Evolutionary conservation across 352 stramenopile genomes (phyloP).

Genomic region (Globisporangium orthogonon): DNA sequence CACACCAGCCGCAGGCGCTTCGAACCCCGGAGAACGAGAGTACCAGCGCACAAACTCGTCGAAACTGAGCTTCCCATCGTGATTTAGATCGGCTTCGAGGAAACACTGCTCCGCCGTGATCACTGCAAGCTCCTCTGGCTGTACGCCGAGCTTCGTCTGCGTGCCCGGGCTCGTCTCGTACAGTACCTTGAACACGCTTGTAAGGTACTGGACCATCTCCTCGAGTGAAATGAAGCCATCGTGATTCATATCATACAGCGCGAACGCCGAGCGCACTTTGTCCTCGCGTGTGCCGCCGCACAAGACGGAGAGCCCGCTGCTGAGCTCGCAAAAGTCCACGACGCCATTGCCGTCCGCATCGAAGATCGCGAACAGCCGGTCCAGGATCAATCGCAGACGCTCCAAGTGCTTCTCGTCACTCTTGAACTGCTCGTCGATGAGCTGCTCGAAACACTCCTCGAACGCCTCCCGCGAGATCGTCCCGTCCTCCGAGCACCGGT

Average conservation of each 20-base stretch:
- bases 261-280: slow-evolving; percentile 83
- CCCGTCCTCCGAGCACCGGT: slow-evolving; percentile 68
- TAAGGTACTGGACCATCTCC: slow-evolving; percentile 86
- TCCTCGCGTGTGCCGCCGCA: slow-evolving; percentile 77
- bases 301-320: slow-evolving; percentile 72
- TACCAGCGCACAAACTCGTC: slow-evolving; percentile 88
- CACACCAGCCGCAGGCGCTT: slow-evolving; percentile 28
- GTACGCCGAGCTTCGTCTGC: slow-evolving; percentile 43
- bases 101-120: slow-evolving; percentile 86
- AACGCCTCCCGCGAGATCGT: slow-evolving; percentile 78
- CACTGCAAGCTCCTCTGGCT: slow-evolving; percentile 61
- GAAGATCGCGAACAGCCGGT: slow-evolving; percentile 79
- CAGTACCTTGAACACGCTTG: slow-evolving; percentile 82
- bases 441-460: slow-evolving; percentile 75
- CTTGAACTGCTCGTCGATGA: slow-evolving; percentile 80
- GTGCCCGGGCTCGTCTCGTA: slow-evolving; percentile 76
- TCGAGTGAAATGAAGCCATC: slow-evolving; percentile 82
- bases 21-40: slow-evolving; percentile 45
- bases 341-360: slow-evolving; percentile 67
- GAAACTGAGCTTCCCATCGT: slow-evolving; percentile 77
- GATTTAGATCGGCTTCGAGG: slow-evolving; percentile 72
- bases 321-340: slow-evolving; percentile 85
- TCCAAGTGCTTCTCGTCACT: slow-evolving; percentile 55
- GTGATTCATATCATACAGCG: slow-evolving; percentile 82
- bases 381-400: slow-evolving; percentile 62